Conservation (phyloP, 1,139 yeast species). For the Kodamaea arcana region DNA sequence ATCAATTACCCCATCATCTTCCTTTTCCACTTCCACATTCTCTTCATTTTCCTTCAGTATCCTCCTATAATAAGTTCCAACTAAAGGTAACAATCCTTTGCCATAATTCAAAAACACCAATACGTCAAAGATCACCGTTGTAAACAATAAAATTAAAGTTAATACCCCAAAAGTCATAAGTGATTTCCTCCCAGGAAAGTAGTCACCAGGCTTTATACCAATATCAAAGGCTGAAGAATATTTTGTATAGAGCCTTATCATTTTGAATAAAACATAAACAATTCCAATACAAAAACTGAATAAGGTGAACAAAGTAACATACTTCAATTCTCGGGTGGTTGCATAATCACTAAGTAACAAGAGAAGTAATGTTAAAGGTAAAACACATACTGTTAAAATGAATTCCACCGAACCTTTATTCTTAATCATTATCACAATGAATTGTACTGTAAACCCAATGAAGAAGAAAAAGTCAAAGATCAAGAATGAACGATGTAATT, state of each 20-base stretch:
- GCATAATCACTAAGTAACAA: conserved; percentile 37
- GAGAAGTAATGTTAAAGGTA: conserved; percentile 43
- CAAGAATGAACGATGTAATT: conserved; percentile 39
- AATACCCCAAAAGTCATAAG: conserved; percentile 46
- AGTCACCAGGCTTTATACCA: conserved; percentile 25
- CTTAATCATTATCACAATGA: conserved; percentile 43
- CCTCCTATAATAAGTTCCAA: conserved; percentile 21
- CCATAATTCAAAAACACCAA: conserved; percentile 35
- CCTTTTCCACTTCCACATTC: conserved; percentile 1
- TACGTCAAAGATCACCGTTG: conserved; percentile 35
- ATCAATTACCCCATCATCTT: too few species aligned
- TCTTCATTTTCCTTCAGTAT: conserved; percentile 8
- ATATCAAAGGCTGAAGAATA: conserved; percentile 25
- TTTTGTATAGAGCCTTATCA: conserved; percentile 46
- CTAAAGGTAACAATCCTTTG: conserved; percentile 35
- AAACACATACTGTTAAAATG: conserved; percentile 45
- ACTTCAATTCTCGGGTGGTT: conserved; percentile 33
- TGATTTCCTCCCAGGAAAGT: conserved; percentile 47
- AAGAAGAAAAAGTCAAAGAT: conserved; percentile 49
- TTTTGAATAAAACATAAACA: conserved; percentile 50
- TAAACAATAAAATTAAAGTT: conserved; percentile 36
- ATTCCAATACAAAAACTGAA: conserved; percentile 37
- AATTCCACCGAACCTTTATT: conserved; percentile 43
- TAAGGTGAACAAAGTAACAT: conserved; percentile 28
- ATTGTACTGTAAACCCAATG: conserved; percentile 52